Evolutionary conservation across 2,329 filamentous ascomycete genomes (phyloP).

Genomic region (Mariannaea sp.): DNA sequence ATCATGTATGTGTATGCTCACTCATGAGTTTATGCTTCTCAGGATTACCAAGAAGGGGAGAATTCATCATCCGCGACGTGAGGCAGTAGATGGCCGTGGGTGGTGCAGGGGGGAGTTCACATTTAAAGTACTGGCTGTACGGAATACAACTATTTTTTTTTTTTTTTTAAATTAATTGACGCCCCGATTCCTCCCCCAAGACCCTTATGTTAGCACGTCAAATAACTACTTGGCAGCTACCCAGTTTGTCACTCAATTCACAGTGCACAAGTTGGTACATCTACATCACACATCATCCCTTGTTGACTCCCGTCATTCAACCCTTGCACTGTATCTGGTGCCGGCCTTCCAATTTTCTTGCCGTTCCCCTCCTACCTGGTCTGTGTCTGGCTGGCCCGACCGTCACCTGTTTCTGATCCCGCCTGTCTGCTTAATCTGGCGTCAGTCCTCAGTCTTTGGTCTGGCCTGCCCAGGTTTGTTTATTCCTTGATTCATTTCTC

Average conservation of each 20-base stretch:
- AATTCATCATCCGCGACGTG: no score
- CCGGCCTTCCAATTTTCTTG: conserved; percentile 38
- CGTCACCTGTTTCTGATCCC: conserved; percentile 36
- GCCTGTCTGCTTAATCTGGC: conserved; percentile 21
- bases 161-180: no score
- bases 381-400: conserved; percentile 26
- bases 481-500: conserved; percentile 20
- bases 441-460: conserved; percentile 17
- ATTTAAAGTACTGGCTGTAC: conserved; percentile 9
- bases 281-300: conserved; percentile 1
- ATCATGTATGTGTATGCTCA: no score
- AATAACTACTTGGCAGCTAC: not conserved
- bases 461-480: conserved; percentile 19
- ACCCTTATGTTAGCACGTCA: not conserved
- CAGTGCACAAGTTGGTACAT: not conserved
- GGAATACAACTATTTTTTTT: no score
- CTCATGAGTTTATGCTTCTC: no score
- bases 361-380: conserved; percentile 35
- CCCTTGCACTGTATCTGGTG: conserved; percentile 28
- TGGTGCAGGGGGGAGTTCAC: conserved; percentile 6
- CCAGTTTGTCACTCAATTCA: conserved; percentile 2
- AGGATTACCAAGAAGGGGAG: not conserved
- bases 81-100: not conserved
- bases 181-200: conserved; percentile 27
- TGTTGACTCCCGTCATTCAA: conserved; percentile 25